Conservation (phyloP, 176 grass and related monocot species). For the Elaeis guineensis region DNA sequence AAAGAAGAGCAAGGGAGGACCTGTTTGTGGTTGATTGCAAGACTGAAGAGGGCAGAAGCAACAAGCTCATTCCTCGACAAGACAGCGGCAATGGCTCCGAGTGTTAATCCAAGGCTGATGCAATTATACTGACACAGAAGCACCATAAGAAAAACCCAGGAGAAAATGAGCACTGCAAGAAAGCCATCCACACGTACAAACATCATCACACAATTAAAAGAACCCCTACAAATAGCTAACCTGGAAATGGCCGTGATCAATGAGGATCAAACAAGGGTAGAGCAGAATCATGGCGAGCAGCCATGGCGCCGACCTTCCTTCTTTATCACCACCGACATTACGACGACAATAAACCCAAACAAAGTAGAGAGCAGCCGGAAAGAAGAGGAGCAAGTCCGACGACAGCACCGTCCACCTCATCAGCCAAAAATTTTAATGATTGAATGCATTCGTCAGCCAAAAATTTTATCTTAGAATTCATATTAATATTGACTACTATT, state of each 20-base stretch:
- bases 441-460: too few relatives aligned
- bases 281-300: constrained; percentile 64
- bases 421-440: background rate
- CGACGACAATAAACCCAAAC: constrained; percentile 47
- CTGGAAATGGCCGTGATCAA: constrained; percentile 96
- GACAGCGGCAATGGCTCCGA: constrained; percentile 41
- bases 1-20: constrained; percentile 24
- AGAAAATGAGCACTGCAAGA: background rate
- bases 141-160: background rate
- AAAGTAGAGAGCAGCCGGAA: constrained; percentile 63
- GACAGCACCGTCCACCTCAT: constrained; percentile 88
- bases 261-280: constrained; percentile 68
- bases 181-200: background rate
- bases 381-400: constrained; percentile 64
- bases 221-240: constrained; percentile 14
- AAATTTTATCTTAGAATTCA: too few relatives aligned
- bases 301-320: constrained; percentile 39
- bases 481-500: too few relatives aligned
- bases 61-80: constrained; percentile 46
- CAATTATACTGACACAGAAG: constrained; percentile 64
- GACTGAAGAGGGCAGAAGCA: constrained; percentile 69
- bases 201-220: background rate
- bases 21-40: constrained; percentile 92
- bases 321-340: constrained; percentile 7
- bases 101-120: constrained; percentile 79